Base-by-base conservation (phyloP, 345 rosid genomes). In the Eucalyptus melliodora region DNA sequence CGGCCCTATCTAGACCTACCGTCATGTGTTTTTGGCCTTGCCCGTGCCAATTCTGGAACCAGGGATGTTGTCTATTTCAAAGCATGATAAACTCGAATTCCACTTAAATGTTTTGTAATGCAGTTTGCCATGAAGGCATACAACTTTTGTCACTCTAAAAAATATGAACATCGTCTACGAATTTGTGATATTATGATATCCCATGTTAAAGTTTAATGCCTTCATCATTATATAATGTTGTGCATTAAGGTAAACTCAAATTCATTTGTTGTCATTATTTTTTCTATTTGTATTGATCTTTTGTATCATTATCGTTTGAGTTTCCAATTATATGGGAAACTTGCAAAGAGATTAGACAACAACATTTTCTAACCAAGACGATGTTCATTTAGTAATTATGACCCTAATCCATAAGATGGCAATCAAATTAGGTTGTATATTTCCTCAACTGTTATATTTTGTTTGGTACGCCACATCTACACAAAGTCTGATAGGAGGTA, bases 261-360 rank as follows among this genome's bases (percentile, higher is more conserved):
- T 69, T 69, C 82, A 34, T 72, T 34, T 24, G 11, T 37, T 11
- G 6, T 17, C 16, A 67, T 31, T 67, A 4, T 31, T n/a, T n/a
- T 65, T 31, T 65, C 5, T n/a, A 15, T 15, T 67, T 1, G 9
- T 65, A 2, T n/a, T 31, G 2, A 31, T 34, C 31, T 69, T 72
- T 19, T 40, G 5, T 6, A 37, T 11, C 27, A 0, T 11, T 21
- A 37, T 21, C 1, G 2, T 10, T 2, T 37, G 23, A 24, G 0
- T 77, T 77, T 37, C 47, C 83, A 19, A 21, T 21, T 77, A 1
- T 21, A 19, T 37, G 47, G 16, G 5, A 37, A 19, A 19, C 15
- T 37, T 77, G 27, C 27, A 77, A 21, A 72, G 83, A 77, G 83
- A 77, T 19, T 10, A 37, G 27, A 37, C 8, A 6, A 21, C 15